Evolutionary conservation across 2,329 filamentous ascomycete species (phyloP).

Genomic region (Cladosporium velox): DNA sequence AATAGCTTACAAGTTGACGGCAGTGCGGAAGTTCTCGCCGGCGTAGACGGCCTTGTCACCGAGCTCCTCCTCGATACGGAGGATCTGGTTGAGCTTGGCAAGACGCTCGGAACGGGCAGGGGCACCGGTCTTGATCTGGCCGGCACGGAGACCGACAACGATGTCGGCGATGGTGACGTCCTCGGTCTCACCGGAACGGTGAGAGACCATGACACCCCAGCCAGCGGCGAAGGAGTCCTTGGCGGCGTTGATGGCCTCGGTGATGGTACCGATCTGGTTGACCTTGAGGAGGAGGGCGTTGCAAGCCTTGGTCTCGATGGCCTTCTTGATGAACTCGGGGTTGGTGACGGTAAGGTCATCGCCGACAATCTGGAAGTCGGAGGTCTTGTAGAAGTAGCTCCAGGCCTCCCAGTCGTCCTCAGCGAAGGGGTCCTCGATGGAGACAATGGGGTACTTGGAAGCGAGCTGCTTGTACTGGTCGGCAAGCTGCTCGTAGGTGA

Average conservation of each 20-base stretch:
- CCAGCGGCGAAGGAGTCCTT: constrained; percentile 95
- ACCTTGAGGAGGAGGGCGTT: constrained; percentile 98
- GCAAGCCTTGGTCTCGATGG: constrained; percentile 97
- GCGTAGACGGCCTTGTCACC: constrained; percentile 89
- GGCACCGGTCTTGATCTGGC: constrained; percentile 99
- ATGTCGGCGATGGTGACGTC: constrained; percentile 99
- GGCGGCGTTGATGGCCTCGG: constrained; percentile 97
- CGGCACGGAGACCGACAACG: constrained; percentile 90
- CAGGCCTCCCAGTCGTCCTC: constrained; percentile 99
- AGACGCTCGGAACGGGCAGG: constrained; percentile 96
- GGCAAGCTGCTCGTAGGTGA: constrained; percentile 97
- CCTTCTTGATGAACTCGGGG: constrained; percentile 98
- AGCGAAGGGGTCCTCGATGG: constrained; percentile 98
- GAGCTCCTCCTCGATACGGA: constrained; percentile 99
- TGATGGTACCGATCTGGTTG: constrained; percentile 99
- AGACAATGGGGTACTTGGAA: constrained; percentile 97
- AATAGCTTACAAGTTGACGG: constrained; percentile 73
- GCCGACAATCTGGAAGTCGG: constrained; percentile 96
- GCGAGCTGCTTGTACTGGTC: constrained; percentile 83
- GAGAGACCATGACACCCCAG: constrained; percentile 99
- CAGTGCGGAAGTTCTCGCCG: constrained; percentile 85
- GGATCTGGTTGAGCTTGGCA: constrained; percentile 99
- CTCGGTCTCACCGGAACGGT: constrained; percentile 98
- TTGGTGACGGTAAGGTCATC: constrained; percentile 99
- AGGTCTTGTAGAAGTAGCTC: constrained; percentile 99